Evolutionary conservation across 2,329 filamentous ascomycete genomes (phyloP), one percentile per base, ranked within the genome.

Genomic region (Aureobasidium subglaciale): DNA sequence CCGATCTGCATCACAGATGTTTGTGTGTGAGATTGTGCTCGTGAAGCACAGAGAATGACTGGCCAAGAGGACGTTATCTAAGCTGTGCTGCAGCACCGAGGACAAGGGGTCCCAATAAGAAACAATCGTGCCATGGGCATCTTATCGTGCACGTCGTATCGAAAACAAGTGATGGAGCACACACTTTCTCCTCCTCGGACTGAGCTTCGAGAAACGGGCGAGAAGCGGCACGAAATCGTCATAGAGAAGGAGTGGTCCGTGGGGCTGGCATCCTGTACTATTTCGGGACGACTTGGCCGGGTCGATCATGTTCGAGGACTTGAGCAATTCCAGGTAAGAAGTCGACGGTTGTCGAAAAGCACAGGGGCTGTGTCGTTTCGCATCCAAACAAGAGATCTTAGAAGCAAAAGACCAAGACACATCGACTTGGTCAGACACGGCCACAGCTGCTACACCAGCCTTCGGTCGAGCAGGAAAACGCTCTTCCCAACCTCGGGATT

Each of bases 81-180:
- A 20, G 24, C 20, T 9, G 18, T 40, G 40, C 22, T 2, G 40
- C 40, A 16, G 24, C 24, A 5, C 24, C 16, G 13, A 11, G 8
- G 13, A 24, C 9, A 42, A 27, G 15, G 15, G 16, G 7, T 8
- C 4, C 6, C 9, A 16, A 29, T 16, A 15, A 29, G 16, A 27
- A 8, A 10, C 7, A 5, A 24, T 42, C 40, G 15, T 25, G 40
- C 13, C 22, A 27, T 42, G 13, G n/a, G n/a, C n/a, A n/a, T n/a
- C n/a, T n/a, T n/a, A n/a, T n/a, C 8, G 18, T 18, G 8, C 40
- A 22, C 18, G 40, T 43, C 40, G 40, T 29, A 43, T 43, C 40
- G n/a, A n/a, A n/a, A n/a, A n/a, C n/a, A n/a, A n/a, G n/a, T 43
- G 40, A 43, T 43, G 24, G 40, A n/a, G 40, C 40, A 43, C 40